Conservation (phyloP, 2,329 filamentous ascomycete species). For the Niveomyces coronatus region DNA sequence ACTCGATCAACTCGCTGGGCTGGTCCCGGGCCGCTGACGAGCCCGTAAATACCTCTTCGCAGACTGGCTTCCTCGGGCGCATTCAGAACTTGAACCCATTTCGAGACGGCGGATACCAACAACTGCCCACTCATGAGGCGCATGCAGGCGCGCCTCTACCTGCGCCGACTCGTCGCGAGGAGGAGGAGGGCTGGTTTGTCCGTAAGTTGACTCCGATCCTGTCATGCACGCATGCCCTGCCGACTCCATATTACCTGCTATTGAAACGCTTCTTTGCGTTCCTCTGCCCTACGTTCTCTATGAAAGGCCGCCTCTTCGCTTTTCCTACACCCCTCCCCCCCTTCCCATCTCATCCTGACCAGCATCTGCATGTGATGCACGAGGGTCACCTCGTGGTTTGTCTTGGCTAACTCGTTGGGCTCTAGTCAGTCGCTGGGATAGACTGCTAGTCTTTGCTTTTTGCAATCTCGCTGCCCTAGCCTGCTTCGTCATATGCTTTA, state of each 20-base stretch:
- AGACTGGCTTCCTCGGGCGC: slow-evolving; percentile 66
- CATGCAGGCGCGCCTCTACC: slow-evolving; percentile 71
- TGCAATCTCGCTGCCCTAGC: slow-evolving; percentile 83
- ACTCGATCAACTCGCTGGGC: slow-evolving; percentile 88
- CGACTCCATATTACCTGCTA: slow-evolving; percentile 1
- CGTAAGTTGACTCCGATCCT: slow-evolving; percentile 51
- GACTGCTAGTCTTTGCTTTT: slow-evolving; percentile 79
- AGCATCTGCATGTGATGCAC: slow-evolving; percentile 32
- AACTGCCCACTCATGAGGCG: slow-evolving; percentile 74
- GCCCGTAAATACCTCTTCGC: slow-evolving; percentile 59
- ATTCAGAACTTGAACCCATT: slow-evolving; percentile 86
- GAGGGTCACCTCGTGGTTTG: slow-evolving; percentile 32
- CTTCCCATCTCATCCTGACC: slow-evolving; percentile 10
- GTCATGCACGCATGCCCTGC: too few species aligned
- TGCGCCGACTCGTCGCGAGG: slow-evolving; percentile 73
- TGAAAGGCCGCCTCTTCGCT: too few species aligned
- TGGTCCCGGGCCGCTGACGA: slow-evolving; percentile 85
- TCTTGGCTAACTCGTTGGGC: slow-evolving; percentile 26
- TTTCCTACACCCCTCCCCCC: slow-evolving; percentile 16
- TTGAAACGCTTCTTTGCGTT: too few species aligned
- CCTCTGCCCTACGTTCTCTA: too few species aligned
- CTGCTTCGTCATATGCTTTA: slow-evolving; percentile 90
- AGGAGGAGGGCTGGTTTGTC: slow-evolving; percentile 92
- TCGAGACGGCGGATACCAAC: slow-evolving; percentile 74
- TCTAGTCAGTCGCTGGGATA: slow-evolving; percentile 94